phyloP scores from a whole-genome alignment of 148 eudicot species.

The Rhododendron ferrugineum region DNA sequence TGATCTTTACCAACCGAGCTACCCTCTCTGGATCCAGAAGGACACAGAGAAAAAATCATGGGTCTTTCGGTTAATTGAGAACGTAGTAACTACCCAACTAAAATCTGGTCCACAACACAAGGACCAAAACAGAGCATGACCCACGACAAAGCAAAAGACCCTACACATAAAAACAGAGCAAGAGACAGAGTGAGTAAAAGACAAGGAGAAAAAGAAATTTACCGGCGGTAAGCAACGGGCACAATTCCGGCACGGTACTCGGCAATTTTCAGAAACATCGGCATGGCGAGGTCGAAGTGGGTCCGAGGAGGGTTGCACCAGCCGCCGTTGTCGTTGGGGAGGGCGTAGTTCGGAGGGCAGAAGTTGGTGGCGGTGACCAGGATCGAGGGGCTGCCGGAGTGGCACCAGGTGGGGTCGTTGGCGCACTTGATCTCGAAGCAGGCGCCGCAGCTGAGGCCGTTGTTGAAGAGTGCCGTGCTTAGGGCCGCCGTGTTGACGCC shows the following conservation, averaged over 20 bases:
- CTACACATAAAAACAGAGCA: background rate
- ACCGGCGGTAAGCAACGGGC: conserved; percentile 70
- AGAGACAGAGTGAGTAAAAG: background rate
- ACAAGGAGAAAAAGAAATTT: background rate
- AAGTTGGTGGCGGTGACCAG: conserved; percentile 65
- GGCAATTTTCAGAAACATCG: conserved; percentile 70
- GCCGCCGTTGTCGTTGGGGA: conserved; percentile 54
- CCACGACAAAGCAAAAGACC: background rate
- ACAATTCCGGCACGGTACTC: conserved; percentile 73
- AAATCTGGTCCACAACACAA: background rate
- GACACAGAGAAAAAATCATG: background rate
- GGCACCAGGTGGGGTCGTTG: conserved; percentile 57
- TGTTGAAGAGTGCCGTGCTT: conserved; percentile 65
- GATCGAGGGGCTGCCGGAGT: conserved; percentile 66
- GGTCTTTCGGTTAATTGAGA: background rate
- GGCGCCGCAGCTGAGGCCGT: conserved; percentile 57
- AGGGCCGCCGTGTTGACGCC: conserved; percentile 73
- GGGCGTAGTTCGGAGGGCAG: conserved; percentile 64
- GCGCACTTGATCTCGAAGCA: conserved; percentile 66
- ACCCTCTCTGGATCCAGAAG: background rate
- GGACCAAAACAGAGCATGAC: background rate
- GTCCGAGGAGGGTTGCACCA: conserved; percentile 80
- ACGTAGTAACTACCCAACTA: background rate
- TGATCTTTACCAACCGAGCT: background rate
- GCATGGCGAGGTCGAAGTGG: conserved; percentile 75